Evolutionary conservation across 805 yeast species (phyloP).

Genomic region (Blastobotrys mokoenaii): DNA sequence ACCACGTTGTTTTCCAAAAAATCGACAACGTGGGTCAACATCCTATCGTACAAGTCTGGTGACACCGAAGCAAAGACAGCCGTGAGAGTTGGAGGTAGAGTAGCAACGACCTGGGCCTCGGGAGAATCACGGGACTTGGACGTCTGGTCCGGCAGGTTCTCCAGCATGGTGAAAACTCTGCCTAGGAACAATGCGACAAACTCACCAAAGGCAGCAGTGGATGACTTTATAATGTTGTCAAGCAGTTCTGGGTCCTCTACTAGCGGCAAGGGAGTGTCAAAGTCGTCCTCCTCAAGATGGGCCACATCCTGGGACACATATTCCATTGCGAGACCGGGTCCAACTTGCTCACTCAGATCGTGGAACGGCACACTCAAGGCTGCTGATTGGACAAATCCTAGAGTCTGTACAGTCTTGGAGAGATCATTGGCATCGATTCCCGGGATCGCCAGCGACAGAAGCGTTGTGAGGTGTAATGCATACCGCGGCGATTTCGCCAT

Average conservation of each 20-base stretch:
- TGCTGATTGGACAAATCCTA: constrained; percentile 60
- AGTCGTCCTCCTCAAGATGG: constrained; percentile 34
- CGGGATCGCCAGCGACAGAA: constrained; percentile 59
- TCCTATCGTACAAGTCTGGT: constrained; percentile 20
- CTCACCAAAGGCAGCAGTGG: constrained; percentile 61
- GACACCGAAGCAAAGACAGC: constrained; percentile 28
- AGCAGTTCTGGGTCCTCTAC: constrained; percentile 38
- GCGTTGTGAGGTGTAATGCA: constrained; percentile 70
- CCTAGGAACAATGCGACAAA: constrained; percentile 49
- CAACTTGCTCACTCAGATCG: constrained; percentile 40
- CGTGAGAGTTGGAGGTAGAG: constrained; percentile 31
- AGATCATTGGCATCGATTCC: constrained; percentile 89
- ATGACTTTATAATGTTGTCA: constrained; percentile 53
- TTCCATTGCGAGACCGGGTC: constrained; percentile 33
- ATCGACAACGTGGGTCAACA: constrained; percentile 29
- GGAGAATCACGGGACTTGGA: constrained; percentile 35
- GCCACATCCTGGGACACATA: constrained; percentile 60
- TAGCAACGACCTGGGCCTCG: constrained; percentile 39
- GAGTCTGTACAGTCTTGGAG: constrained; percentile 56
- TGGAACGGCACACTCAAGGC: constrained; percentile 66
- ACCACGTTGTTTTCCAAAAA: constrained; percentile 53
- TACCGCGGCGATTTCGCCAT: constrained; percentile 56
- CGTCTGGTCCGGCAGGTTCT: constrained; percentile 54
- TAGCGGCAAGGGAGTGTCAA: constrained; percentile 10
- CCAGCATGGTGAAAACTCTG: constrained; percentile 55